Conservation (phyloP, 2,329 filamentous ascomycete species). For the Monascus ruber region DNA sequence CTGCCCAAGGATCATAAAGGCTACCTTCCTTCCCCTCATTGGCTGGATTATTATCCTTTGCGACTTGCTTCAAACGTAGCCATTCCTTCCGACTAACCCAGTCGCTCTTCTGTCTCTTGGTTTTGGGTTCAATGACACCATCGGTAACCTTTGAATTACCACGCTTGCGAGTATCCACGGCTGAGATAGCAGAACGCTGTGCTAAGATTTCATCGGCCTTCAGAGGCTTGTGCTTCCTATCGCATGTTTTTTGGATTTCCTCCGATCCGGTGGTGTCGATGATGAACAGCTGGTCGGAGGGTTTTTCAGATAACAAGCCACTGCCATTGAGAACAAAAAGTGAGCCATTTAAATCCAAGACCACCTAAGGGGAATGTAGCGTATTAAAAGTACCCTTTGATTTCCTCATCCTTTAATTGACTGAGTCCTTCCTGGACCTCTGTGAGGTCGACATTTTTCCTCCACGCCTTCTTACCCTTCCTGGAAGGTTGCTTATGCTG, state of each 20-base stretch:
- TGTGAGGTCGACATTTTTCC: conserved; percentile 92
- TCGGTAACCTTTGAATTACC: conserved; percentile 57
- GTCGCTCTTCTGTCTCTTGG: conserved; percentile 65
- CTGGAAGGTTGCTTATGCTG: conserved; percentile 81
- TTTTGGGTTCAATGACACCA: conserved; percentile 53
- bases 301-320: conserved; percentile 74
- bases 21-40: conserved; percentile 42
- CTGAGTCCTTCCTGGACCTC: conserved; percentile 75
- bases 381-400: conserved; percentile 56
- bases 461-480: conserved; percentile 98
- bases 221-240: conserved; percentile 63
- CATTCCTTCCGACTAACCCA: conserved; percentile 82
- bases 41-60: conserved; percentile 48
- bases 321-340: conserved; percentile 34
- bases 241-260: conserved; percentile 52
- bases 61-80: conserved; percentile 62
- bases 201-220: conserved; percentile 89
- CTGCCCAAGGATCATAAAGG: conserved; percentile 68
- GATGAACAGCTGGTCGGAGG: conserved; percentile 72
- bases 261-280: conserved; percentile 65
- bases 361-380: background rate
- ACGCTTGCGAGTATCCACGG: conserved; percentile 69
- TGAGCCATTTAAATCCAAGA: background rate
- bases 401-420: conserved; percentile 76
- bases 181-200: conserved; percentile 68